Percentiles rank a stretch among this genome's conserved stretches.
Conservation (phyloP, 2,329 filamentous ascomycete genomes). For the Ceratocystis diversiconidia region DNA sequence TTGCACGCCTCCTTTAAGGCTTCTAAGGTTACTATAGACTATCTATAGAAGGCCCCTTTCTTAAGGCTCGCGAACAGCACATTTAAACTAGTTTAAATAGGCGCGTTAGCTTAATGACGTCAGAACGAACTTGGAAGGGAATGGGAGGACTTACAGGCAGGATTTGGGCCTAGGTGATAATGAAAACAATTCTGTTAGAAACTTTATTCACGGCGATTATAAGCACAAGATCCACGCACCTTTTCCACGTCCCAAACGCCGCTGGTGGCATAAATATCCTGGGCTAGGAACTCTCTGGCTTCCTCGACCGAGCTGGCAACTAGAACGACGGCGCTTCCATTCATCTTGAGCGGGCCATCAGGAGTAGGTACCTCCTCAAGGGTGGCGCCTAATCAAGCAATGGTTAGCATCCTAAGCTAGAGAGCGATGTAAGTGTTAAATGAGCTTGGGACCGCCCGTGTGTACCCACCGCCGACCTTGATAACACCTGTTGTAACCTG, state of each 20-base stretch:
- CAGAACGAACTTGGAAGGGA: not conserved
- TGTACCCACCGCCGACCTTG: conserved; percentile 49
- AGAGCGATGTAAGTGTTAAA: not conserved
- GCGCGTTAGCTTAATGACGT: conserved; percentile 11
- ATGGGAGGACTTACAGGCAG: conserved; percentile 29
- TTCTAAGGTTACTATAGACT: not conserved
- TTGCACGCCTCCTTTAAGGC: not conserved
- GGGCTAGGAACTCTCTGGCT: conserved; percentile 48
- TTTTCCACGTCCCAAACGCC: conserved; percentile 74
- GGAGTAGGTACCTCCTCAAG: conserved; percentile 52
- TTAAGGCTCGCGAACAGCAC: conserved; percentile 28
- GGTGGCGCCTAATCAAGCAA: conserved; percentile 40
- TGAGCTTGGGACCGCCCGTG: not conserved
- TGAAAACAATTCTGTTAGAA: not conserved
- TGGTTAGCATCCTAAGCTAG: not conserved
- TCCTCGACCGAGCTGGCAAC: conserved; percentile 55
- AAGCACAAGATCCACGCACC: conserved; percentile 24
- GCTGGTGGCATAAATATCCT: conserved; percentile 55
- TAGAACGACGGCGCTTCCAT: conserved; percentile 57
- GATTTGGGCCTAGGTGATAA: conserved; percentile 31
- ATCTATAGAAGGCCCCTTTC: not conserved
- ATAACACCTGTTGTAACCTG: conserved; percentile 39
- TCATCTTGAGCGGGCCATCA: conserved; percentile 47
- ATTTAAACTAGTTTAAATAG: conserved; percentile 25
- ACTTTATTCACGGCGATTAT: not conserved